Percentiles rank a stretch among this genome's conserved stretches.
These are phyloP conservation scores for Phaeodactylum tricornutum DNA, from an alignment of 108 stramenopile genomes.

Conservation along the genomic window DNA sequence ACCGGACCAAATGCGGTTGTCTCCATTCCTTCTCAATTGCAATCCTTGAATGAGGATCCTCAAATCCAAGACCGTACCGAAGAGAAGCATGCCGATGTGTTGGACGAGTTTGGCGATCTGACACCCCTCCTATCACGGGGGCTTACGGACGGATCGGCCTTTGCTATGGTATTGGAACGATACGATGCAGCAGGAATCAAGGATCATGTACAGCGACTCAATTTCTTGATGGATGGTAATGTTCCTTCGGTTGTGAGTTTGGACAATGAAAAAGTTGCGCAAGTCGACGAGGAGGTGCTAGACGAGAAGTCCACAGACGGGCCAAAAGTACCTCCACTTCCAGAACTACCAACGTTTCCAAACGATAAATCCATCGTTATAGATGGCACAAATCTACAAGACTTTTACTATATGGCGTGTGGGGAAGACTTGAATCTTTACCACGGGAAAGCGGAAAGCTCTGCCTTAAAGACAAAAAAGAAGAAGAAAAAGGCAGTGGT, in stretches of 20 bases:
- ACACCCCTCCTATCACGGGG: slow-evolving; percentile 25
- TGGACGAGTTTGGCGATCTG: slow-evolving; percentile 77
- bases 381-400: slow-evolving; percentile 38
- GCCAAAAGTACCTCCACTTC: slow-evolving; percentile 6
- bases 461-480: slow-evolving; percentile 28
- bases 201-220: slow-evolving; percentile 55
- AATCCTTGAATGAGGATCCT: slow-evolving; percentile 21
- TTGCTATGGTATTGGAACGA: slow-evolving; percentile 68
- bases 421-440: slow-evolving; percentile 52
- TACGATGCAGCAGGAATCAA: slow-evolving; percentile 54
- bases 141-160: slow-evolving; percentile 31
- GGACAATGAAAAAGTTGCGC: slow-evolving; percentile 4
- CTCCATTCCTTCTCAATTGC: slow-evolving; percentile 32
- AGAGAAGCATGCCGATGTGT: neutral
- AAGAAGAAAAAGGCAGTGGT: slow-evolving; percentile 6
- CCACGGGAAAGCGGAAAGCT: slow-evolving; percentile 1
- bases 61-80: slow-evolving; percentile 10
- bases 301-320: slow-evolving; percentile 10
- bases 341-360: slow-evolving; percentile 19
- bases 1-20: slow-evolving; percentile 56
- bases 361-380: slow-evolving; percentile 12
- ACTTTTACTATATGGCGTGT: slow-evolving; percentile 64
- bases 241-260: slow-evolving; percentile 35
- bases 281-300: slow-evolving; percentile 1
- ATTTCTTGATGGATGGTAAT: slow-evolving; percentile 60